phyloP scores from a whole-genome alignment of 169 alveolate genomes.

The Toxoplasma gondii region DNA sequence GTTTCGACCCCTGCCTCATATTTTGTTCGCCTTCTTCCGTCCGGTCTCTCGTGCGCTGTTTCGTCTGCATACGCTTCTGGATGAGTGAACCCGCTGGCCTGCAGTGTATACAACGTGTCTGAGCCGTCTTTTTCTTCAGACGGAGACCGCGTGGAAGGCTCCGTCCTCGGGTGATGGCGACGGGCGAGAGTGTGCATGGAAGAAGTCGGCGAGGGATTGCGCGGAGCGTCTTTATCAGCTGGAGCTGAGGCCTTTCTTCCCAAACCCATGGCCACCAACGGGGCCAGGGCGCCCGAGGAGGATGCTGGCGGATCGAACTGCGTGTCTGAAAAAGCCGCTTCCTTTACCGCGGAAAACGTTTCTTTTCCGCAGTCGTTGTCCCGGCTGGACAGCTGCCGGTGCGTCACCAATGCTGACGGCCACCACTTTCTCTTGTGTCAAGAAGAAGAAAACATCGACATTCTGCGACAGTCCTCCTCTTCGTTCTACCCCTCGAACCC shows the following conservation, averaged over 20 bases:
- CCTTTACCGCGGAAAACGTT: neutral
- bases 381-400: neutral
- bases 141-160: neutral
- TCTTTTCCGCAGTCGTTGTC: neutral
- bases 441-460: slow-evolving; percentile 2
- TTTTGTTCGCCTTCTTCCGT: neutral
- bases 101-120: neutral
- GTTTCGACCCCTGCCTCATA: too few species aligned
- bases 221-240: neutral
- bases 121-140: neutral
- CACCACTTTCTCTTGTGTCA: neutral
- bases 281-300: neutral
- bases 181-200: neutral
- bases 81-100: neutral
- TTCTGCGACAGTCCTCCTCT: neutral
- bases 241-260: neutral
- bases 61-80: neutral
- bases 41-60: neutral
- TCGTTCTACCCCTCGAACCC: neutral
- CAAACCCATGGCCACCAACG: slow-evolving; percentile 1
- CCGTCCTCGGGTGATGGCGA: neutral
- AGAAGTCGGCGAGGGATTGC: neutral
- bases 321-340: neutral
- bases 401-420: slow-evolving; percentile 9
- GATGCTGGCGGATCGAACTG: neutral